Percentiles rank a stretch among this genome's conserved stretches.
These are phyloP conservation scores for Clitopilus hobsonii DNA, from an alignment of 768 basidiomycete genomes.

Conservation along the genomic window DNA sequence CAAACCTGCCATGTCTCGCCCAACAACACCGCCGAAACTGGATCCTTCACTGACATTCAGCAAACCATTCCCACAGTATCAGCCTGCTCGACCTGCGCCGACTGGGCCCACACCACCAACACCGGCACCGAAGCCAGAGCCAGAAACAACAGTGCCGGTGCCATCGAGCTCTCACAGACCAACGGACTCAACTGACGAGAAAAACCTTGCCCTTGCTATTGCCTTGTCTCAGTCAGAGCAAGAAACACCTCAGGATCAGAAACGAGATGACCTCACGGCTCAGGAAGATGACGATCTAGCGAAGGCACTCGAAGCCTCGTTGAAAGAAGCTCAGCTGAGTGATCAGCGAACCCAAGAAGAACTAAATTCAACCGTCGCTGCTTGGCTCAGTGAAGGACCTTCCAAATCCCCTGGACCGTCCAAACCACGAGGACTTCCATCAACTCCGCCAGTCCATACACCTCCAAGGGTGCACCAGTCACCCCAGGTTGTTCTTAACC, in stretches of 20 bases:
- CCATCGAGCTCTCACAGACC: background rate
- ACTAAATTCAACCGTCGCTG: slow-evolving; percentile 3
- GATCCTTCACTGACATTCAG: background rate
- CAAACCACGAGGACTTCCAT: background rate
- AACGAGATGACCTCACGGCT: slow-evolving; percentile 26
- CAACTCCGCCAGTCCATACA: background rate
- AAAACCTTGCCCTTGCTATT: slow-evolving; percentile 41
- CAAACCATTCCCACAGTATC: background rate
- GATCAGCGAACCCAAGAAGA: background rate
- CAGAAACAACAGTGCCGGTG: too few species aligned
- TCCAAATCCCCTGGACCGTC: slow-evolving; percentile 11
- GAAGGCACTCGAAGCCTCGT: slow-evolving; percentile 55
- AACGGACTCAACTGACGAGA: slow-evolving; percentile 22
- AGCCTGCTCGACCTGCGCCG: background rate
- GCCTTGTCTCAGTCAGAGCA: slow-evolving; percentile 48
- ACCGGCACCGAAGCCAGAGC: background rate
- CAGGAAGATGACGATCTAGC: slow-evolving; percentile 68
- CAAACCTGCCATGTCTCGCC: slow-evolving; percentile 5
- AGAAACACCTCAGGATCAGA: slow-evolving; percentile 20
- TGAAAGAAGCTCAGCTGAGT: slow-evolving; percentile 12
- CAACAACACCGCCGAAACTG: slow-evolving; percentile 6
- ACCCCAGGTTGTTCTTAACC: background rate
- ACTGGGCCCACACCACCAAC: background rate
- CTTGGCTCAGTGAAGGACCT: slow-evolving; percentile 13
- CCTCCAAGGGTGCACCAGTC: slow-evolving; percentile 2